Evolutionary conservation across 202 grass and related monocot species (phyloP).

Genomic region (Alloteropsis angusta): DNA sequence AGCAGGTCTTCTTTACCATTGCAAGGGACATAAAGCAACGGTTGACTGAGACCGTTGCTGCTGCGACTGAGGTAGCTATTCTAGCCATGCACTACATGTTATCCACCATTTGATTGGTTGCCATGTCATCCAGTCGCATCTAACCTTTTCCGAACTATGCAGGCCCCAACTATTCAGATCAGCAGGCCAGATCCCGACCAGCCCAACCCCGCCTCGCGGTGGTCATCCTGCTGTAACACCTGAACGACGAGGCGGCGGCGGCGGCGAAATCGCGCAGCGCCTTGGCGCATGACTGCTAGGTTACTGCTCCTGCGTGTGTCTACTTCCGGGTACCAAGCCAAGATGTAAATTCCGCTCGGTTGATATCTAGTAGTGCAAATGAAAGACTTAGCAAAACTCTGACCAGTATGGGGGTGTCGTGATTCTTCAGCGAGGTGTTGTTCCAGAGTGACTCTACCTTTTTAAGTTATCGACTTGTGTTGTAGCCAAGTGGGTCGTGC

Average conservation of each 20-base stretch:
- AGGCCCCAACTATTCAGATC: slow-evolving; percentile 63
- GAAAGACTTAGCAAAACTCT: slow-evolving; percentile 1
- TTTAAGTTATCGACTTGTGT: not conserved
- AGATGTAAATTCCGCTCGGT: slow-evolving; percentile 34
- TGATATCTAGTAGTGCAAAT: slow-evolving; percentile 12
- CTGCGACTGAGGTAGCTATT: slow-evolving; percentile 46
- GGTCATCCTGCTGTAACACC: slow-evolving; percentile 67
- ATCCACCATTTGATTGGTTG: not conserved
- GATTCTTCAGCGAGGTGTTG: slow-evolving; percentile 16
- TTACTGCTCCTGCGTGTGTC: not conserved
- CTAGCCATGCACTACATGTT: not conserved
- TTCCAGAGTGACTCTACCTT: not conserved
- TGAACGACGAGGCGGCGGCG: slow-evolving; percentile 21
- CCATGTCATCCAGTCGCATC: not conserved
- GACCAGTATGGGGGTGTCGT: slow-evolving; percentile 4
- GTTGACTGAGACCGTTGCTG: slow-evolving; percentile 57
- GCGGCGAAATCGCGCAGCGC: not conserved
- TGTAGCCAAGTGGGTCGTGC: slow-evolving; percentile 10
- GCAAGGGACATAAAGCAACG: slow-evolving; percentile 89
- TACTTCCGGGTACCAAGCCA: slow-evolving; percentile 10
- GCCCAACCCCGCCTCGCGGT: slow-evolving; percentile 24
- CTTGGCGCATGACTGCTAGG: slow-evolving; percentile 11
- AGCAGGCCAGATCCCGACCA: slow-evolving; percentile 46
- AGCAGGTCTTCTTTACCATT: slow-evolving; percentile 78
- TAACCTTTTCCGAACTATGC: slow-evolving; percentile 13